Conservation (phyloP, 495 filamentous ascomycete species). For the Haplographium delicatum region DNA sequence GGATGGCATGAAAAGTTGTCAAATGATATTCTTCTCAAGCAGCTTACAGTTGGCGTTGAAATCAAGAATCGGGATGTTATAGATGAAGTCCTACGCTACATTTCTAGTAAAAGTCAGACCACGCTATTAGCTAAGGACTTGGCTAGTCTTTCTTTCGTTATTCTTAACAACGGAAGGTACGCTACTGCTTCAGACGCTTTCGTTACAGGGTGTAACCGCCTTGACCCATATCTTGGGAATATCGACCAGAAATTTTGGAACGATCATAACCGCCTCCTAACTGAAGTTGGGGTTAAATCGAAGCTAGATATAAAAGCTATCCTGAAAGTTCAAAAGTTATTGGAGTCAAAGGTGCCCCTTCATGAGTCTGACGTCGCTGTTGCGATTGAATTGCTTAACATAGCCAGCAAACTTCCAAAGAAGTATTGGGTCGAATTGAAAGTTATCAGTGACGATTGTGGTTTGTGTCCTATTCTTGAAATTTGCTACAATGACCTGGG, state of each 20-base stretch:
- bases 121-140: slow-evolving; percentile 14
- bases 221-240: slow-evolving; percentile 23
- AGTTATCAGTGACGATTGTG: slow-evolving; percentile 8
- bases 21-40: slow-evolving; percentile 18
- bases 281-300: slow-evolving; percentile 18
- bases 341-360: slow-evolving; percentile 16
- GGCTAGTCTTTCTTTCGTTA: slow-evolving; percentile 19
- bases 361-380: slow-evolving; percentile 18
- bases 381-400: slow-evolving; percentile 25
- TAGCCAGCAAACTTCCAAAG: slow-evolving; percentile 19
- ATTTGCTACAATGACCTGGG: slow-evolving; percentile 18
- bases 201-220: slow-evolving; percentile 5
- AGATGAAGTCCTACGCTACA: slow-evolving; percentile 23
- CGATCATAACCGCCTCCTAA: slow-evolving; percentile 22
- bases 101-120: slow-evolving; percentile 8
- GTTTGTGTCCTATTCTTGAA: slow-evolving; percentile 7
- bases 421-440: slow-evolving; percentile 8
- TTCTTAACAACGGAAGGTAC: slow-evolving; percentile 9
- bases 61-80: slow-evolving; percentile 18
- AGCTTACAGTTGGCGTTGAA: slow-evolving; percentile 23
- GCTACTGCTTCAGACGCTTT: slow-evolving; percentile 16
- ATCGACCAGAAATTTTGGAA: slow-evolving; percentile 22
- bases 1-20: slow-evolving; percentile 28
- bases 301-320: slow-evolving; percentile 22
- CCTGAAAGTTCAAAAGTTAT: slow-evolving; percentile 17